Percentiles rank a stretch among this genome's conserved stretches.
Evolutionary conservation across 164 flowering plant species (phyloP).

Genomic region (Santalum album): DNA sequence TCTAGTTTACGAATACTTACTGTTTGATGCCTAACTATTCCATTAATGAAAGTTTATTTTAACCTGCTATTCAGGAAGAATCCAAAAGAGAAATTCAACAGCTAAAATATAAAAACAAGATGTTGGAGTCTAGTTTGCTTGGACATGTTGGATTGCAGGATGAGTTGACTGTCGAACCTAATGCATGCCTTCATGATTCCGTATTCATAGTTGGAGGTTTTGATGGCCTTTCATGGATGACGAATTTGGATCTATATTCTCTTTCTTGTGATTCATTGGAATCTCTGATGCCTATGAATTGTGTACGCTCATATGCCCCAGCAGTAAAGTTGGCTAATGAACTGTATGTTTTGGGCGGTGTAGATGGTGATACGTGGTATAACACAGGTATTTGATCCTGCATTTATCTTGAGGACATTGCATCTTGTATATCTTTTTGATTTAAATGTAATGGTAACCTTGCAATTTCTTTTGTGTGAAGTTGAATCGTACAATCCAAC

Average conservation of each 20-base stretch:
- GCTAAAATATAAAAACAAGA: conserved; percentile 11
- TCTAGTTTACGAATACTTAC: too few species aligned
- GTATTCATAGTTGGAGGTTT: conserved; percentile 36
- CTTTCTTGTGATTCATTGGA: conserved; percentile 20
- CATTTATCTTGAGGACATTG: background rate
- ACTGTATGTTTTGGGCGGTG: conserved; percentile 42
- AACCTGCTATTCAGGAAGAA: conserved; percentile 15
- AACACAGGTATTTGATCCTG: conserved; percentile 31
- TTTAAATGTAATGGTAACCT: background rate
- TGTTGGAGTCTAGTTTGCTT: conserved; percentile 3
- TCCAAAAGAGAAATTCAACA: conserved; percentile 18
- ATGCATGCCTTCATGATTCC: conserved; percentile 4
- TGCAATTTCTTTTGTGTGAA: conserved; percentile 11
- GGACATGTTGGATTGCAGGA: background rate
- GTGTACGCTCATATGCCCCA: conserved; percentile 25
- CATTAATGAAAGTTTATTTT: background rate
- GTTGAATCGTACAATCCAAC: conserved; percentile 35
- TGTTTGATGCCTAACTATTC: too few species aligned
- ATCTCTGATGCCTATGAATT: conserved; percentile 28
- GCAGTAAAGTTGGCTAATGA: conserved; percentile 21
- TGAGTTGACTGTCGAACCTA: conserved; percentile 4
- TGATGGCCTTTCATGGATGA: conserved; percentile 38
- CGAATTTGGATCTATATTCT: conserved; percentile 21
- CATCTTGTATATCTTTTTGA: background rate
- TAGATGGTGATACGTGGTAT: conserved; percentile 18